These are phyloP conservation scores for Penicillium sp. DNA, from an alignment of 2,329 filamentous ascomycete species.

Conservation along the genomic window DNA sequence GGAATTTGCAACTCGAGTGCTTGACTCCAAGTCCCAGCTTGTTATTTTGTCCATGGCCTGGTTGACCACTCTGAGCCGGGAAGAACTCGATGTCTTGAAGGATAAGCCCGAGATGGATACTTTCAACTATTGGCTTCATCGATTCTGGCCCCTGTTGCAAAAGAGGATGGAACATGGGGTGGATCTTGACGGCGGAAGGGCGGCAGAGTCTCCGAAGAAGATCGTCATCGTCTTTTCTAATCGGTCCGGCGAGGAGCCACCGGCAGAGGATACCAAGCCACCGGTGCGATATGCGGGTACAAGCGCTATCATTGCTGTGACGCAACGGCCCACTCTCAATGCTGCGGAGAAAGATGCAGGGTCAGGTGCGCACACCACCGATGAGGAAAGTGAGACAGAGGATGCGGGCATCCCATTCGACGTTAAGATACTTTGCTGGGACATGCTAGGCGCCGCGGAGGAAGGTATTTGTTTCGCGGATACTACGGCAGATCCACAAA, in stretches of 20 bases:
- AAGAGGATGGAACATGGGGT: conserved; percentile 29
- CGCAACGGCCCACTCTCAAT: conserved; percentile 25
- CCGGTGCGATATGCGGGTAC: conserved; percentile 49
- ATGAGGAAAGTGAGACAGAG: conserved; percentile 13
- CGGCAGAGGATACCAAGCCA: conserved; percentile 34
- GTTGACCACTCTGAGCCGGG: conserved; percentile 52
- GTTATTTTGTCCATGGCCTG: conserved; percentile 64
- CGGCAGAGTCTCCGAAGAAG: conserved; percentile 28
- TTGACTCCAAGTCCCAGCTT: conserved; percentile 49
- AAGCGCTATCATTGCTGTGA: conserved; percentile 45
- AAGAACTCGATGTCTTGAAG: conserved; percentile 47
- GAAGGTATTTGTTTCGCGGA: conserved; percentile 50
- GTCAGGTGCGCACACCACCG: conserved; percentile 8
- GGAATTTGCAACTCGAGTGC: conserved; percentile 59
- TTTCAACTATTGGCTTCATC: conserved; percentile 61
- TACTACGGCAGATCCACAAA: conserved; percentile 41
- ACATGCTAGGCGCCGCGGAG: conserved; percentile 44
- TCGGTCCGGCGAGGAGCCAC: conserved; percentile 44
- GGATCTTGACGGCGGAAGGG: conserved; percentile 26
- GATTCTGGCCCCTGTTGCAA: conserved; percentile 54
- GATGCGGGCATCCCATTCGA: conserved; percentile 26
- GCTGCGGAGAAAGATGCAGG: neutral
- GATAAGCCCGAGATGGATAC: conserved; percentile 57
- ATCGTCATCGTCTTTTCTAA: conserved; percentile 50
- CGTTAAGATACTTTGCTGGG: conserved; percentile 46